Evolutionary conservation across 768 basidiomycete species (phyloP).

Genomic region (Cyclocybe aegerita): DNA sequence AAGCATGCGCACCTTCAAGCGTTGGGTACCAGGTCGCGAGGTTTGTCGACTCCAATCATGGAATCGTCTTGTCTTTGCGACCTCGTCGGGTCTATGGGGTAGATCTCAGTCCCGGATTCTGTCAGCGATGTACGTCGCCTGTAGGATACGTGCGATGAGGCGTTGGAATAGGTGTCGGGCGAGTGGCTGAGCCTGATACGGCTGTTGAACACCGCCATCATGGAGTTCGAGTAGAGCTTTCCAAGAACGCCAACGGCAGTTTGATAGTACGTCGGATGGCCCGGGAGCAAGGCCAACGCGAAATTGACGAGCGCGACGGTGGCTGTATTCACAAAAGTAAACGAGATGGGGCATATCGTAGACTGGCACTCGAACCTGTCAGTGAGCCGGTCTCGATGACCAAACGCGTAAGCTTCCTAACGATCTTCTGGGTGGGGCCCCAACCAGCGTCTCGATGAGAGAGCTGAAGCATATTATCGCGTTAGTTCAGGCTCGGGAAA

Average conservation of each 20-base stretch:
- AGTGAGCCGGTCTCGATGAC: slow-evolving; percentile 11
- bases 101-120: too few relatives aligned
- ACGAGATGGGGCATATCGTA: neutral
- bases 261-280: slow-evolving; percentile 9
- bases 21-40: too few relatives aligned
- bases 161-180: too few relatives aligned
- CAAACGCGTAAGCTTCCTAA: slow-evolving; percentile 8
- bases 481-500: neutral
- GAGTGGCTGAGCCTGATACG: neutral
- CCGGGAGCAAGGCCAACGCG: slow-evolving; percentile 8
- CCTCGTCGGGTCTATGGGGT: too few relatives aligned
- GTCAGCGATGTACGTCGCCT: too few relatives aligned
- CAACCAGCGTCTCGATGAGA: slow-evolving; percentile 1
- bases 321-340: slow-evolving; percentile 1
- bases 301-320: slow-evolving; percentile 10
- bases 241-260: slow-evolving; percentile 7
- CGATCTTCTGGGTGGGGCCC: slow-evolving; percentile 4
- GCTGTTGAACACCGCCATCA: slow-evolving; percentile 14
- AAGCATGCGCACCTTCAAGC: too few relatives aligned
- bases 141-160: too few relatives aligned
- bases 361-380: slow-evolving; percentile 1
- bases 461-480: neutral
- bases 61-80: too few relatives aligned
- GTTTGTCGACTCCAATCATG: too few relatives aligned
- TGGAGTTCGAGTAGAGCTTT: slow-evolving; percentile 14